Evolutionary conservation across 169 alveolate species (phyloP).

Genomic region (Neospora caninum): DNA sequence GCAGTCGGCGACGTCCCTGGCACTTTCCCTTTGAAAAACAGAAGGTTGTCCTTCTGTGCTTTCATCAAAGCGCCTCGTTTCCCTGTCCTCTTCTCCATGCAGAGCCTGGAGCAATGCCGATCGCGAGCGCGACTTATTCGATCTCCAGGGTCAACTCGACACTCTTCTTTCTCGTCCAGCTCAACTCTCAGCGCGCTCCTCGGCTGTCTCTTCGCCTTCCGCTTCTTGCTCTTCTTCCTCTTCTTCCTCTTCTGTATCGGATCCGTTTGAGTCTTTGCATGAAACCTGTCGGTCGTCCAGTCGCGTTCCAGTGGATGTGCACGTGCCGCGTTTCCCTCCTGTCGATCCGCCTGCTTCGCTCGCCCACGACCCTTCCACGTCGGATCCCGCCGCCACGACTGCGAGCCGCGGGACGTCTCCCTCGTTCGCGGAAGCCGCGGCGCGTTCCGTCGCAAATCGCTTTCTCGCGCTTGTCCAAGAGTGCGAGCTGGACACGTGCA

Average conservation of each 20-base stretch:
- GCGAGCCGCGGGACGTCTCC: not conserved
- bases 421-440: not conserved
- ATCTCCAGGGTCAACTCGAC: slow-evolving; percentile 2
- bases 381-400: not conserved
- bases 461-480: slow-evolving; percentile 44
- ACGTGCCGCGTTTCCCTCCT: not conserved
- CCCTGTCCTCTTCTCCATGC: not conserved
- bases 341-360: not conserved
- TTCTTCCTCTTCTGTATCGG: not conserved
- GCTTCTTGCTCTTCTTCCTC: not conserved
- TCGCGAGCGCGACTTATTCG: slow-evolving; percentile 30
- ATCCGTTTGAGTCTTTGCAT: not conserved
- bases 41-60: not conserved
- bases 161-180: not conserved
- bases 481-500: slow-evolving; percentile 39
- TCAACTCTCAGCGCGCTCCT: not conserved
- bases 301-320: too few species aligned
- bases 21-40: too few species aligned
- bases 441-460: not conserved
- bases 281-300: too few species aligned
- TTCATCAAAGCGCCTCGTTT: not conserved
- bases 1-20: too few species aligned
- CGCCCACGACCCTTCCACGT: not conserved
- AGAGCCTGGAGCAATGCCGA: slow-evolving; percentile 37
- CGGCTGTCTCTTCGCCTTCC: not conserved